Base-by-base conservation (phyloP, 2,329 filamentous ascomycete genomes). In the Anthostomella pinea region DNA sequence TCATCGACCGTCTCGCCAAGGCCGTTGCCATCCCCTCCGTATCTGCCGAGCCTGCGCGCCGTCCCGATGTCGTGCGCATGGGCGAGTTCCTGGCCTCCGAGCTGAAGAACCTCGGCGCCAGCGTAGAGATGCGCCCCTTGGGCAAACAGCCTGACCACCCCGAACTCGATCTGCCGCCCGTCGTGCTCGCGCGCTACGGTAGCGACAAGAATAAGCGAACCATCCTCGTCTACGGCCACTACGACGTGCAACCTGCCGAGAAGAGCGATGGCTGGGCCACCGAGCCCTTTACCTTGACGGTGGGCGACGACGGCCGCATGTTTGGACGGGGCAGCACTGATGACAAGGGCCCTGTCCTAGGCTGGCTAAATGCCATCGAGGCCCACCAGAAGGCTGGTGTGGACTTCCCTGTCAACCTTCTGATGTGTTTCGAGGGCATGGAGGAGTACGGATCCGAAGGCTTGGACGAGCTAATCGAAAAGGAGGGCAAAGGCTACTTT, bases 371-470 rank as follows among this genome's bases (percentile, higher is more conserved):
- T 62, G 90, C 90, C 51, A 97, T 98, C 49, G 90, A 98, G 69
- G 90, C 93, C 26, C 93, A 98, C 72, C 84, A 95, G 67, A 93
- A 94, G 73, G 89, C 90, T 22, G 87, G 87, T 39, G 73, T 97
- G 29, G 91, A 96, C 33, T 88, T 98, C 62, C 93, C 93, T 7
- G 93, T 98, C 59, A 98, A 98, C 70, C 75, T 98, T 50, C 79
- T 98, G 48, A 97, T 96, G 87, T 98, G 93, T 74, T 97, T 98
- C 55, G 93, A 98, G 74, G 93, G 93, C 31, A 98, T 98, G 93
- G 93, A 98, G 70, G 93, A 98, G 71, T 95, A 95, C 63, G 93
- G 93, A 33, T 96, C 90, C 0, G 91, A 97, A 63, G 93, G 93
- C 23, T 76, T 98, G 37, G 93, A 98, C 58, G 91, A 95, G 53